Percentiles rank a stretch among this genome's conserved stretches.
These are phyloP conservation scores for Vaccinium corymbosum DNA, from an alignment of 148 eudicot genomes.

Conservation along the genomic window DNA sequence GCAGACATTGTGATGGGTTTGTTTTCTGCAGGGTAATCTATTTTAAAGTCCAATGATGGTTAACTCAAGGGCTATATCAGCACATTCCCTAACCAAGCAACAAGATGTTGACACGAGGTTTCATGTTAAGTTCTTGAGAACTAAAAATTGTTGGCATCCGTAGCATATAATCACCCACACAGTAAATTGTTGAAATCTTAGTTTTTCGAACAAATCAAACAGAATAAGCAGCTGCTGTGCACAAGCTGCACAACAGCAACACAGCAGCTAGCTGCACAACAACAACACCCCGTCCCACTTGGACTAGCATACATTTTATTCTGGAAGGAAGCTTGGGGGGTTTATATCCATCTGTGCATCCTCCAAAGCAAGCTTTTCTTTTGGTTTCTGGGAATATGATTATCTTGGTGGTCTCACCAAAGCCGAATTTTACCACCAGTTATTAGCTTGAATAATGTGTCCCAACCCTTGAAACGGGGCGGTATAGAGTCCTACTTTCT, in stretches of 20 bases:
- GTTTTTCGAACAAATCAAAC: neutral
- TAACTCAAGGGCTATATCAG: too few species aligned
- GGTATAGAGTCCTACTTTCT: neutral
- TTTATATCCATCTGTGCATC: neutral
- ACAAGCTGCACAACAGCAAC: too few species aligned
- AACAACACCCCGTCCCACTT: neutral
- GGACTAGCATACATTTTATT: neutral
- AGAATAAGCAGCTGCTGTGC: too few species aligned
- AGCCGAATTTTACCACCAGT: neutral
- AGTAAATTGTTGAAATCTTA: too few species aligned
- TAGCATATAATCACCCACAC: neutral
- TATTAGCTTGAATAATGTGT: neutral
- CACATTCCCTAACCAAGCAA: neutral
- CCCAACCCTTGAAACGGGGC: neutral
- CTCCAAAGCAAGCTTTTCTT: neutral
- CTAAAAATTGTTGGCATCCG: neutral
- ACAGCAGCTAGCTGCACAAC: too few species aligned
- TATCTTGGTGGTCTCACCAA: too few species aligned
- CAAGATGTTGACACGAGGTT: neutral
- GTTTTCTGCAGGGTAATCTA: too few species aligned
- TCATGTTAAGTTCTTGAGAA: neutral
- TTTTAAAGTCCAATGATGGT: too few species aligned
- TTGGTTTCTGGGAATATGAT: neutral
- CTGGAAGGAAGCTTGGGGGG: neutral
- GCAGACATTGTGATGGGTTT: too few species aligned